phyloP scores from a whole-genome alignment of 2,329 filamentous ascomycete species.

The Penicillium sp. region DNA sequence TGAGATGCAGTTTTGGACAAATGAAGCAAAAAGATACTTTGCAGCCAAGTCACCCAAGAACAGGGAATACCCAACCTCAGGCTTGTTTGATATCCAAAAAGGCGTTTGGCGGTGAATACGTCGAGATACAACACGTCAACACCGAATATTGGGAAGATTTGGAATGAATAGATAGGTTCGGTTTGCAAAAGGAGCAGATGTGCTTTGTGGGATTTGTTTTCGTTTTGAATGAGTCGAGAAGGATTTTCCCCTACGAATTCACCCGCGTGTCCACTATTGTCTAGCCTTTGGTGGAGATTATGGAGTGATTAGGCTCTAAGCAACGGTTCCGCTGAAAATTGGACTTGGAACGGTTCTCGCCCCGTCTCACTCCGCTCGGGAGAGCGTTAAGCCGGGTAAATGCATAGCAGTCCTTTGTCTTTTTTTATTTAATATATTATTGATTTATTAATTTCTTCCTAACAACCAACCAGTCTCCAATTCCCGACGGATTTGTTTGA shows the following conservation, averaged over 20 bases:
- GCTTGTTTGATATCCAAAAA: background rate
- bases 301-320: background rate
- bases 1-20: background rate
- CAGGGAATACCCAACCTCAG: background rate
- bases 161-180: background rate
- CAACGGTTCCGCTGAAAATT: background rate
- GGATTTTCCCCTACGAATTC: background rate
- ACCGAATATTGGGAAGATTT: background rate
- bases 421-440: background rate
- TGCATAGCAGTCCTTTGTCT: background rate
- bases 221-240: background rate
- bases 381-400: constrained; percentile 1
- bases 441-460: too few species aligned
- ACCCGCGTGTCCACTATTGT: background rate
- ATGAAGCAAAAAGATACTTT: background rate
- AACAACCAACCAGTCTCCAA: too few species aligned
- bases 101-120: background rate
- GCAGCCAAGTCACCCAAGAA: background rate
- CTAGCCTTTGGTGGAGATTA: background rate
- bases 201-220: background rate
- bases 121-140: constrained; percentile 1
- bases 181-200: background rate
- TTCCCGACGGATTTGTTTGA: too few species aligned
- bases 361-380: background rate
- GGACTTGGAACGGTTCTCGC: background rate